A percentile compares a stretch with the other conserved stretches of the same genome.
These are phyloP conservation scores for Entophlyctis luteolus DNA, from an alignment of 192 early-diverging fungal genomes.

Conservation along the genomic window DNA sequence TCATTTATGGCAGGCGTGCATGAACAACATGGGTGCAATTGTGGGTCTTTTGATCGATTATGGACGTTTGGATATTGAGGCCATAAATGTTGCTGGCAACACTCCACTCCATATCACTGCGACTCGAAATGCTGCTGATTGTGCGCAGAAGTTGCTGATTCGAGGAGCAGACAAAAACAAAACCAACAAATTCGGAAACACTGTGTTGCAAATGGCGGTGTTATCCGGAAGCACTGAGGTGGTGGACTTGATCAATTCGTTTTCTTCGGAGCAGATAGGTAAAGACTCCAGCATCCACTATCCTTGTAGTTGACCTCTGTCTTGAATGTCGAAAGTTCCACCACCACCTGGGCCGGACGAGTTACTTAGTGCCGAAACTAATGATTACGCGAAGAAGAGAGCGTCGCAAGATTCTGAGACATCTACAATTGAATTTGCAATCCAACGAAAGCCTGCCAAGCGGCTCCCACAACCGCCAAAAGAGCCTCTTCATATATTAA, in stretches of 20 bases:
- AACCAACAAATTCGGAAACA: constrained; percentile 49
- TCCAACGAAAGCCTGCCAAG: neutral
- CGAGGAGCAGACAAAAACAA: constrained; percentile 45
- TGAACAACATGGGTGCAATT: constrained; percentile 44
- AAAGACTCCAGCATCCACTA: neutral
- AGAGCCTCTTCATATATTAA: too few relatives aligned
- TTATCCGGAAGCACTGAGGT: constrained; percentile 44
- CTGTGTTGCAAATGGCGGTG: constrained; percentile 40
- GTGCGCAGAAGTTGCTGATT: constrained; percentile 44
- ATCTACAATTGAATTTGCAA: neutral
- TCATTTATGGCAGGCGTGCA: constrained; percentile 30
- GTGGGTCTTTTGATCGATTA: constrained; percentile 47
- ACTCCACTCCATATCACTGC: constrained; percentile 53
- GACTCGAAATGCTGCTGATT: constrained; percentile 44
- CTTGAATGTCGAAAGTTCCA: neutral
- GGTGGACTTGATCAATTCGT: constrained; percentile 44
- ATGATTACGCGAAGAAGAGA: too few relatives aligned
- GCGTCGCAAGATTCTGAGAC: too few relatives aligned
- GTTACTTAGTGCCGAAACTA: too few relatives aligned
- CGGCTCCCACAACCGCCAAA: neutral
- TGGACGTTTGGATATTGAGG: constrained; percentile 40
- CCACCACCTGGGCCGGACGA: too few relatives aligned
- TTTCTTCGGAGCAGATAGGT: constrained; percentile 38
- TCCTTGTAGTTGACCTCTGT: neutral
- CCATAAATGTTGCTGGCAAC: constrained; percentile 49